Evolutionary conservation across 345 rosid genomes (phyloP), one percentile per base, ranked within the genome.

Genomic region (Aegle marmelos): DNA sequence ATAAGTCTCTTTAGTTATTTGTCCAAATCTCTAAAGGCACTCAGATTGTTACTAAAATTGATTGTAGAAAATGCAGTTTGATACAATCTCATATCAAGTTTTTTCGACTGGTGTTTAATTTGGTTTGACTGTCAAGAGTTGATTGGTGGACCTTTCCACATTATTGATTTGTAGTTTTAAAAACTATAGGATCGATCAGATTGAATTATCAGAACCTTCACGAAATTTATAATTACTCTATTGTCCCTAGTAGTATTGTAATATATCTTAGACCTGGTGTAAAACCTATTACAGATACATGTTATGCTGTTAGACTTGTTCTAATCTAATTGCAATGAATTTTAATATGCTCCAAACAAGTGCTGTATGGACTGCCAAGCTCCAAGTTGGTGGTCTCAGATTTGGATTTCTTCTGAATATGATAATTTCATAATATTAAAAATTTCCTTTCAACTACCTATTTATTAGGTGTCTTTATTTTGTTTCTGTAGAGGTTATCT

Each of bases 401-500:
- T 19, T 30, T 50, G 45, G 21, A 53, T 53, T 70, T 3, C 39
- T 8, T 21, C 28, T 30, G 61, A 70, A 54, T 30, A 30, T 33
- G 61, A 72, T 16, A 10, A 25, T 57, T 65, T 28, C 61, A 22
- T 62, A 78, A 58, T n/a, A 33, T 5, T 27, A 11, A 4, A 10
- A 30, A 27, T 59, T 56, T 66, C 61, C 60, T 27, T 67, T 14
- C 21, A 67, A 14, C 50, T 33, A 19, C 28, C 48, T 25, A 48
- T 10, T 63, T 67, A 14, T 58, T 48, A 4, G 25, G 36, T 82
- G 34, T 45, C 65, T 5, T 78, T 61, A 19, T 66, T 57, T 57
- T 75, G 45, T 74, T 65, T 53, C 37, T 72, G 21, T 76, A 92
- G 94, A 81, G 96, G 96, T 64, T 92, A 92, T 81, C 77, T 92